Evolutionary conservation across 2,329 filamentous ascomycete species (phyloP), one percentile per base, ranked within the genome.

Genomic region (Fusarium napiforme): DNA sequence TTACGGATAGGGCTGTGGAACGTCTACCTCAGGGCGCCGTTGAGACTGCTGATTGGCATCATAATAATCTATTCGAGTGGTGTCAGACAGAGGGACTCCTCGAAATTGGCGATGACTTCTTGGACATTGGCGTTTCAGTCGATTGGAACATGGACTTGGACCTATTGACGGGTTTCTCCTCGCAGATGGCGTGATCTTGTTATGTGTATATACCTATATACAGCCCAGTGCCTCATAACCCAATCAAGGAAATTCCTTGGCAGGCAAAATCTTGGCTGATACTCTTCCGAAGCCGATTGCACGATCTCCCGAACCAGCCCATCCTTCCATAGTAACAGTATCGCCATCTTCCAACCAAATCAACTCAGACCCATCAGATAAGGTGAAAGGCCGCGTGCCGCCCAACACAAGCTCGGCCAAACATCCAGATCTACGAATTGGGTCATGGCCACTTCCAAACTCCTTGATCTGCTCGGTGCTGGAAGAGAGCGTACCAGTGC

Each of bases 61-160:
- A 55, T 21, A 19, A 30, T 8, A 4, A 55, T 19, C 10, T 55
- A 10, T 23, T 55, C 18, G 36, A 42, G 4, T 42, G 26, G 52
- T 42, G 36, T 12, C 36, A 55, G 21, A 30, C 26, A n/a, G 52
- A 42, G 10, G 52, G 52, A 12, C 26, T 55, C 8, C 52, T 55
- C 6, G 36, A 55, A 14, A 55, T 55, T 18, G 36, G 26, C 9
- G 21, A 42, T 9, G 36, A 42, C 3, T 30, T 40, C 15, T 30
- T 55, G 26, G 26, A 19, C 5, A 10, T 30, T 30, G 36, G 52
- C 11, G 11, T 2, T 12, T 28, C 26, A 2, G 52, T 40, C 5
- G 52, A 55, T n/a, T 55, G 36, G 36, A 55, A 42, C 26, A 55
- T 42, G 26, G 36, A 55, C 23, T 55, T 55, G 26, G 26, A 55